Evolutionary conservation across 1,284 basidiomycete genomes (phyloP).

Genomic region (Ganoderma lucidum): DNA sequence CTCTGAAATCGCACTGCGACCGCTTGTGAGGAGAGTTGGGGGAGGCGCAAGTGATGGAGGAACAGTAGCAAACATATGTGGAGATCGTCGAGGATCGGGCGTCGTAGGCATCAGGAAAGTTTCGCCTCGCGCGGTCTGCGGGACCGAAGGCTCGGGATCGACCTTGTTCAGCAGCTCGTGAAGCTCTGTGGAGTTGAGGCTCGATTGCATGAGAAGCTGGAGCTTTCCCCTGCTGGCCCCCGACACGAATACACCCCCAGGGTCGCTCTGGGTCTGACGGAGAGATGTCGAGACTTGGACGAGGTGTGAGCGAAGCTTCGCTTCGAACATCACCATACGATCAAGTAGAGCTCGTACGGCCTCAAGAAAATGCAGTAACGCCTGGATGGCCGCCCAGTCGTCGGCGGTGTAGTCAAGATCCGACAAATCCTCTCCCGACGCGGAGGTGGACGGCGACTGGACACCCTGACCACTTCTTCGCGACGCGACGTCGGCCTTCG

Average conservation of each 20-base stretch:
- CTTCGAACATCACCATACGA: constrained; percentile 73
- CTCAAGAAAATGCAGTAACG: constrained; percentile 83
- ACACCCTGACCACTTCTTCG: constrained; percentile 41
- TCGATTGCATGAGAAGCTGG: constrained; percentile 79
- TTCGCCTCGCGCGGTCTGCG: constrained; percentile 36
- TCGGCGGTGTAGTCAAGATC: constrained; percentile 88
- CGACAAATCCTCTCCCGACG: constrained; percentile 64
- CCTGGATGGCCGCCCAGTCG: constrained; percentile 89
- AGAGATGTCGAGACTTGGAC: constrained; percentile 66
- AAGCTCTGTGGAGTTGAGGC: constrained; percentile 83
- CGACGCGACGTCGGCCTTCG: constrained; percentile 62
- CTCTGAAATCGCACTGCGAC: constrained; percentile 65
- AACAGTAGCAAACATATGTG: constrained; percentile 35
- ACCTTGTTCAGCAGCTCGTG: constrained; percentile 67
- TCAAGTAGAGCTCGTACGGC: constrained; percentile 77
- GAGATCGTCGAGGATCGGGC: constrained; percentile 38
- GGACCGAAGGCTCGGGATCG: constrained; percentile 49
- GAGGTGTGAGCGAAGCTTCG: constrained; percentile 66
- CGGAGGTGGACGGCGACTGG: constrained; percentile 42
- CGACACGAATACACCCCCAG: constrained; percentile 59
- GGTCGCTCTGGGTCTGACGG: constrained; percentile 61
- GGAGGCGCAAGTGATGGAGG: constrained; percentile 31
- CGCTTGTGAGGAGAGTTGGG: constrained; percentile 61
- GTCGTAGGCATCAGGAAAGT: constrained; percentile 35
- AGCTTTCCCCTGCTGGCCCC: constrained; percentile 75